Percentiles rank a stretch among this genome's conserved stretches.
These are phyloP conservation scores for Coleophoma eucalyptorum DNA, from an alignment of 2,329 filamentous ascomycete genomes.

Conservation along the genomic window DNA sequence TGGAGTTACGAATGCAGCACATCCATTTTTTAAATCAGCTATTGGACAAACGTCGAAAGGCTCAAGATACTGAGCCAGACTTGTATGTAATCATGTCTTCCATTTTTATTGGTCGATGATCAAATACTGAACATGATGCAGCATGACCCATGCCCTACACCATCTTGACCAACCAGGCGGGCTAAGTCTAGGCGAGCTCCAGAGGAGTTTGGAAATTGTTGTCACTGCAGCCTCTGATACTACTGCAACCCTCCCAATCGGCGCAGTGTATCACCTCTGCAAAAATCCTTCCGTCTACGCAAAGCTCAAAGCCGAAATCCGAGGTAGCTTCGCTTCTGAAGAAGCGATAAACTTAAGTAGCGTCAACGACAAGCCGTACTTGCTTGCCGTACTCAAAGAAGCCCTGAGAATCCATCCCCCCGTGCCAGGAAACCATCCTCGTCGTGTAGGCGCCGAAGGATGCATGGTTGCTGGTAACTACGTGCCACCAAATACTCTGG, in stretches of 20 bases:
- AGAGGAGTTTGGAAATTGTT: not conserved
- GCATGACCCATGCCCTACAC: not conserved
- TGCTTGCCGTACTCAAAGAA: conserved; percentile 32
- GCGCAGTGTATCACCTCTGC: conserved; percentile 27
- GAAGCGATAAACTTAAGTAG: conserved; percentile 25
- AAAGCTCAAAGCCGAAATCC: conserved; percentile 20
- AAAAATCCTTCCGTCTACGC: conserved; percentile 5
- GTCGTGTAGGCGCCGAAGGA: not conserved
- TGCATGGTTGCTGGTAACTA: not conserved
- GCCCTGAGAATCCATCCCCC: conserved; percentile 1
- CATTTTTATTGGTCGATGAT: not conserved
- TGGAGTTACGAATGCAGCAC: not conserved
- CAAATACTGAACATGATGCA: not conserved
- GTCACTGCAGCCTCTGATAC: conserved; percentile 47
- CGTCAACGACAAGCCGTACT: conserved; percentile 35
- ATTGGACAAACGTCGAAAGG: not conserved
- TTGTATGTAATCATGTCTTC: not conserved
- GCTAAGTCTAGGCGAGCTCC: not conserved
- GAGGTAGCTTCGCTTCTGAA: conserved; percentile 27
- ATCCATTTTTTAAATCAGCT: not conserved
- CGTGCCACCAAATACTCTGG: conserved; percentile 7
- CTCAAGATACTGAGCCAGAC: not conserved
- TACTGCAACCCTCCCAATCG: conserved; percentile 42
- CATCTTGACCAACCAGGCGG: not conserved
- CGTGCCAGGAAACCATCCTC: not conserved